Percentiles rank a stretch among this genome's conserved stretches.
These are phyloP conservation scores for Ustilago curta DNA, from an alignment of 1,284 basidiomycete species.

Conservation along the genomic window DNA sequence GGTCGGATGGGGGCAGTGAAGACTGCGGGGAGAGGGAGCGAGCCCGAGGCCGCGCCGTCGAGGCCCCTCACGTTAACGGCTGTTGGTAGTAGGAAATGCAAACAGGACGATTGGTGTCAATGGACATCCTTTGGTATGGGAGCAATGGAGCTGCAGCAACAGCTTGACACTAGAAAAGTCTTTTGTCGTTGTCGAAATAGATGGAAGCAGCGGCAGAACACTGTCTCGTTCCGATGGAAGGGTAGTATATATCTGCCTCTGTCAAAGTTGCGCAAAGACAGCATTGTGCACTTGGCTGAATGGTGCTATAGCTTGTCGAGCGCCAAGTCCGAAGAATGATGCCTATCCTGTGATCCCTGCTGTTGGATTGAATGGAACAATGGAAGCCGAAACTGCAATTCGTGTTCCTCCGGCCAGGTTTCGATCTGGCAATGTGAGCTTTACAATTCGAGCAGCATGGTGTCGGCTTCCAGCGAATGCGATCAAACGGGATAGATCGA, in stretches of 20 bases:
- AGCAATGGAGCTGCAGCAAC: slow-evolving; percentile 6
- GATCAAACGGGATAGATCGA: neutral
- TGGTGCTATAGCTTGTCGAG: neutral
- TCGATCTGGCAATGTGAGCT: neutral
- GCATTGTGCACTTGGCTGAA: neutral
- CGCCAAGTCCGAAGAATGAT: neutral
- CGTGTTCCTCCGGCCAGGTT: neutral
- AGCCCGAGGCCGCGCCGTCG: slow-evolving; percentile 79
- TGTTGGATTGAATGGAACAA: neutral
- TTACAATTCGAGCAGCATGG: neutral
- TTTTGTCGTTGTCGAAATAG: neutral
- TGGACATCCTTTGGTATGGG: neutral
- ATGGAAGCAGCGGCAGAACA: neutral
- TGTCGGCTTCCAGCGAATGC: neutral
- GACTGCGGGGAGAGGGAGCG: slow-evolving; percentile 93
- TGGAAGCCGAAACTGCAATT: neutral
- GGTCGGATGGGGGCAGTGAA: slow-evolving; percentile 97
- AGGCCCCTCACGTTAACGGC: slow-evolving; percentile 69
- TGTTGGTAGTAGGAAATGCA: slow-evolving; percentile 24
- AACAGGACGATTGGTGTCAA: slow-evolving; percentile 9
- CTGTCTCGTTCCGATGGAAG: neutral
- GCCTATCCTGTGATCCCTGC: neutral
- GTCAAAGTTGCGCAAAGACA: neutral
- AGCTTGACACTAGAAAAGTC: slow-evolving; percentile 7
- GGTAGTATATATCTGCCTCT: neutral